Evolutionary conservation across 129 eudicot species (phyloP).

Genomic region (Oenanthe sinensis): DNA sequence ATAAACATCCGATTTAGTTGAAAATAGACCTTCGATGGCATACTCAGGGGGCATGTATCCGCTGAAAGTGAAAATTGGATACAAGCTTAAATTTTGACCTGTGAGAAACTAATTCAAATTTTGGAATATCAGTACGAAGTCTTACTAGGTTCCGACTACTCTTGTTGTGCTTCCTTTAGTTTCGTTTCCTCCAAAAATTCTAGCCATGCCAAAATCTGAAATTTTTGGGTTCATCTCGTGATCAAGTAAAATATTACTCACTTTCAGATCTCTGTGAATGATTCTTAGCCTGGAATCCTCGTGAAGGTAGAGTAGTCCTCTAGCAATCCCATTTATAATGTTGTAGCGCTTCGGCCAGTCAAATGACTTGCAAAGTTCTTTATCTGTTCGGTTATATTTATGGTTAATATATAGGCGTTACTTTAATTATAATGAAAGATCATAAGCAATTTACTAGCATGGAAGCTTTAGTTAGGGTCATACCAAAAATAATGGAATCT

Average conservation of each 20-base stretch:
- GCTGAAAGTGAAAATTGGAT: neutral
- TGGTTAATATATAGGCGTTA: neutral
- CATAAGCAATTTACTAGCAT: neutral
- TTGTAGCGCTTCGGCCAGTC: constrained; percentile 4
- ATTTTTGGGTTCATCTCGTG: neutral
- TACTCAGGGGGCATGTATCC: constrained; percentile 1
- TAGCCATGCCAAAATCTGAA: constrained; percentile 1
- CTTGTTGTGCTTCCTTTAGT: neutral
- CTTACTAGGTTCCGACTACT: constrained; percentile 4
- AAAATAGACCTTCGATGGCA: neutral
- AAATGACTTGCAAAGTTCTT: neutral
- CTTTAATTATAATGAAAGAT: neutral
- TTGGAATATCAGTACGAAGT: neutral
- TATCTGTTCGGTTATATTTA: neutral
- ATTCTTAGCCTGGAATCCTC: constrained; percentile 3
- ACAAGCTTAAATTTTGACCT: neutral
- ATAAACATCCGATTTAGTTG: neutral
- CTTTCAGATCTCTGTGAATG: neutral
- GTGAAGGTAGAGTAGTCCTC: neutral
- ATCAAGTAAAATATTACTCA: neutral
- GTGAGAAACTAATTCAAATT: neutral
- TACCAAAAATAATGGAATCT: neutral
- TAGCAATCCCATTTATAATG: constrained; percentile 1
- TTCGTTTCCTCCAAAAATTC: constrained; percentile 1
- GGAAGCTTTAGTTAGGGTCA: neutral